Conservation (phyloP, 805 yeast species). For the Wickerhamiella sorbophila region DNA sequence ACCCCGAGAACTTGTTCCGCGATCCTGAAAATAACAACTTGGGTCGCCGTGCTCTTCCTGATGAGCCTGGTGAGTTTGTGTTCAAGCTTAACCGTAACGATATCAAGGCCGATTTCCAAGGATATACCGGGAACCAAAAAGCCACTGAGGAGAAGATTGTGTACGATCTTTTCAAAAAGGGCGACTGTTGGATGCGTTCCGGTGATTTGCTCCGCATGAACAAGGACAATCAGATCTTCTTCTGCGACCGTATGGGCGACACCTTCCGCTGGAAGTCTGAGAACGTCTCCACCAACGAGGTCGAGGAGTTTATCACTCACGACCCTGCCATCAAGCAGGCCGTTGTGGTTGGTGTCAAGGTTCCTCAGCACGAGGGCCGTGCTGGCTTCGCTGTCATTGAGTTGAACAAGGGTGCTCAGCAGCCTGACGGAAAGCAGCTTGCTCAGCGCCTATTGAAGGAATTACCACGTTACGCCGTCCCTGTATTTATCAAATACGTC, state of each 20-base stretch:
- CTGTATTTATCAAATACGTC: conserved; percentile 65
- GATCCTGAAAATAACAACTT: conserved; percentile 52
- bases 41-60: conserved; percentile 37
- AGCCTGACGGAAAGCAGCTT: conserved; percentile 29
- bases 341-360: conserved; percentile 75
- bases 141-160: conserved; percentile 70
- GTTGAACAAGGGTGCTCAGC: conserved; percentile 27
- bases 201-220: conserved; percentile 73
- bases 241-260: conserved; percentile 87
- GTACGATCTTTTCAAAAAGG: conserved; percentile 59
- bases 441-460: conserved; percentile 27
- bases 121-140: conserved; percentile 64
- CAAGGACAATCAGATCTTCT: conserved; percentile 53
- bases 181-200: conserved; percentile 83
- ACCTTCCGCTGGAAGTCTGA: conserved; percentile 96
- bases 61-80: conserved; percentile 78
- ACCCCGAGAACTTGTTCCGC: conserved; percentile 46
- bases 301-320: conserved; percentile 47
- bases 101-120: conserved; percentile 71
- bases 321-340: conserved; percentile 36
- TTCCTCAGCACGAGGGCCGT: conserved; percentile 84
- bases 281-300: conserved; percentile 87
- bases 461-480: conserved; percentile 76
- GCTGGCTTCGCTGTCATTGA: conserved; percentile 81
- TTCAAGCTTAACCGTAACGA: conserved; percentile 55